Conservation (phyloP, 1,284 basidiomycete species). For the Tremellales sp. region DNA sequence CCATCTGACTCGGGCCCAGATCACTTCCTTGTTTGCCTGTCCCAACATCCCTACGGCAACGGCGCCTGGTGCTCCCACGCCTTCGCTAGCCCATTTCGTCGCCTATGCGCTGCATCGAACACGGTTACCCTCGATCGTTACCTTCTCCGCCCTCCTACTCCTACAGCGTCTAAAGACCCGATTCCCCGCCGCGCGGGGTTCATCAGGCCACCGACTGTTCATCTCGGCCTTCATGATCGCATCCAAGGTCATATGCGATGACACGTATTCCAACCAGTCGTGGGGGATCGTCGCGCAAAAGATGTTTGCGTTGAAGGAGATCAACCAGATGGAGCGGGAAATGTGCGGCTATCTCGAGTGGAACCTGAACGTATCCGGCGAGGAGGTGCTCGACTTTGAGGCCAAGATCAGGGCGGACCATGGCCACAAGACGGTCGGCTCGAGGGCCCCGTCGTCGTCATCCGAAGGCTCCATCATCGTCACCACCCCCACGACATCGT, state of each 20-base stretch:
- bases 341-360: slow-evolving; percentile 91
- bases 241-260: slow-evolving; percentile 71
- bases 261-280: slow-evolving; percentile 93
- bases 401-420: slow-evolving; percentile 33
- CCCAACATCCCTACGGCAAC: slow-evolving; percentile 45
- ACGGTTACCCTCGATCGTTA: slow-evolving; percentile 73
- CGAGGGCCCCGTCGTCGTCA: slow-evolving; percentile 17
- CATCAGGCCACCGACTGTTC: slow-evolving; percentile 84
- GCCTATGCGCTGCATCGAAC: slow-evolving; percentile 88
- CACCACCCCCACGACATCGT: slow-evolving; percentile 16
- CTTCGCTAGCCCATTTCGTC: slow-evolving; percentile 72
- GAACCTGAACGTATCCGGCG: slow-evolving; percentile 58
- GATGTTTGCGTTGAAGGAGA: slow-evolving; percentile 83
- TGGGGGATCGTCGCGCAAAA: slow-evolving; percentile 91
- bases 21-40: slow-evolving; percentile 50
- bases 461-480: slow-evolving; percentile 12
- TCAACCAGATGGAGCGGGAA: slow-evolving; percentile 94
- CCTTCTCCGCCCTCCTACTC: slow-evolving; percentile 78
- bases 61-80: slow-evolving; percentile 46
- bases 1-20: slow-evolving; percentile 39
- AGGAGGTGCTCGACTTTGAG: slow-evolving; percentile 44
- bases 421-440: slow-evolving; percentile 28
- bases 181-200: slow-evolving; percentile 86
- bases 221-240: slow-evolving; percentile 89
- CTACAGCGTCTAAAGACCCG: slow-evolving; percentile 82